A percentile compares a stretch with the other conserved stretches of the same genome.
These are phyloP conservation scores for Bondarzewia mesenterica DNA, from an alignment of 1,284 basidiomycete genomes.

Conservation along the genomic window DNA sequence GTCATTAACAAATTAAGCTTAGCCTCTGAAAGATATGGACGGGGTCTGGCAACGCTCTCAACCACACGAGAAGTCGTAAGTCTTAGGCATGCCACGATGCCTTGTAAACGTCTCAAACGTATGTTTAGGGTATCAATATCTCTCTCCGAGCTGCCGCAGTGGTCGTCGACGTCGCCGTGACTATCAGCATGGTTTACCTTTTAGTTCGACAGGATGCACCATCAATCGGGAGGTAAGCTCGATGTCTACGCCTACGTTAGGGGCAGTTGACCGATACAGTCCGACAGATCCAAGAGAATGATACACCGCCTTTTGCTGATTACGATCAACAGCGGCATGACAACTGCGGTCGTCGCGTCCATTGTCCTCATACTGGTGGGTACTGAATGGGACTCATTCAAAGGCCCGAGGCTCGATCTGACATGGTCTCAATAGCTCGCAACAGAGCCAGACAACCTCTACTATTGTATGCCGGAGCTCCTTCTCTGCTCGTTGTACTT, in stretches of 20 bases:
- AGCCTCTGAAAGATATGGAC: no score
- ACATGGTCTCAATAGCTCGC: neutral
- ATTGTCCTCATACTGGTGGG: no score
- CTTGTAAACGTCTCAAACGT: neutral
- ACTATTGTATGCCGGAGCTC: neutral
- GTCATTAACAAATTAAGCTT: no score
- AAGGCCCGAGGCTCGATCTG: no score
- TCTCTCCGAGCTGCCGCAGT: neutral
- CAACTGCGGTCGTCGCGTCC: neutral
- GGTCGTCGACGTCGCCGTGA: neutral
- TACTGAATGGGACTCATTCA: no score
- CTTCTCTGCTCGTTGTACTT: neutral
- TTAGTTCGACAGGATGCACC: neutral
- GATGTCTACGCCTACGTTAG: neutral
- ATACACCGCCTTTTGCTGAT: neutral
- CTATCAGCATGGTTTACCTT: neutral
- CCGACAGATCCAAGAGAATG: neutral
- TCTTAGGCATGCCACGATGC: no score
- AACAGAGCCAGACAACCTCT: no score
- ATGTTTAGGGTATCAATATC: neutral
- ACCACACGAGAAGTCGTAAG: no score
- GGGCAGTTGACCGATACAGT: neutral
- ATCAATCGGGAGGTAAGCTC: neutral
- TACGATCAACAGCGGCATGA: neutral
- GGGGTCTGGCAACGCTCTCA: no score